Evolutionary conservation across 176 grass and related monocot genomes (phyloP).

Genomic region (Rhynchospora pubera): DNA sequence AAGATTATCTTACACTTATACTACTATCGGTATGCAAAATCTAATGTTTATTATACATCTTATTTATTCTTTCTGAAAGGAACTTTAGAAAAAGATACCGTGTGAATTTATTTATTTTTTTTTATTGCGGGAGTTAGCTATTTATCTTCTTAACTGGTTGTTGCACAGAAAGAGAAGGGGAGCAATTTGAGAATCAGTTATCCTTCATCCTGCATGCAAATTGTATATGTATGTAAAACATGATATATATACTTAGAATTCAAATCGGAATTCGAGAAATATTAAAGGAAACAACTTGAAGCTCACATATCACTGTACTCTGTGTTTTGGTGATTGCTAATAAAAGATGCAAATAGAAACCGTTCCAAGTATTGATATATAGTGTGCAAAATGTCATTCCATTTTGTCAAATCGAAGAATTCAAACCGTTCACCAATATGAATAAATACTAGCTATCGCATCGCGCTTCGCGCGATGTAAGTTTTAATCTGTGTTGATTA

Average conservation of each 20-base stretch:
- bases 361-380: neutral
- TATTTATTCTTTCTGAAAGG: neutral
- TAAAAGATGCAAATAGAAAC: too few relatives aligned
- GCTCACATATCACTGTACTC: neutral
- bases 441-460: too few relatives aligned
- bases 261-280: too few relatives aligned
- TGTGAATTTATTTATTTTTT: neutral
- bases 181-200: too few relatives aligned
- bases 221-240: too few relatives aligned
- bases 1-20: neutral
- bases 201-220: too few relatives aligned
- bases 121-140: neutral
- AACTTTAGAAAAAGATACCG: neutral
- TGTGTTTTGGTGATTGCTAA: neutral
- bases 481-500: too few relatives aligned
- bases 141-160: neutral
- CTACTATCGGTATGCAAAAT: neutral
- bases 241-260: too few relatives aligned
- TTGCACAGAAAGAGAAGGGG: too few relatives aligned
- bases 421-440: neutral
- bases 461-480: too few relatives aligned
- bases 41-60: neutral
- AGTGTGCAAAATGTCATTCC: neutral
- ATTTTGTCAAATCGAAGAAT: neutral
- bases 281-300: too few relatives aligned